phyloP scores from a whole-genome alignment of 768 basidiomycete genomes.

The Pleurotus salmoneostramineus region DNA sequence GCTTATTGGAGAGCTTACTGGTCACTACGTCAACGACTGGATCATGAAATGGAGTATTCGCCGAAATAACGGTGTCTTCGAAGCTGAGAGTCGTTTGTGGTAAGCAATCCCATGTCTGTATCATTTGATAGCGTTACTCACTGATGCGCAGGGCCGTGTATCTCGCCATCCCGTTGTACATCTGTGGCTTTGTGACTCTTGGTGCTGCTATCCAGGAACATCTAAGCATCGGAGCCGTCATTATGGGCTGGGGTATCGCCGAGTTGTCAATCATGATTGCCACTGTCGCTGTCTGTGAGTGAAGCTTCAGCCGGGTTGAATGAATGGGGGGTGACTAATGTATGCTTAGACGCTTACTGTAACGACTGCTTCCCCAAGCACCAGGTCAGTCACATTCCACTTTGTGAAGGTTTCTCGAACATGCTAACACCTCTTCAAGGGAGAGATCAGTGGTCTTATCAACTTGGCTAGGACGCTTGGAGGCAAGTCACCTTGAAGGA shows the following conservation, averaged over 20 bases:
- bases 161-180: constrained; percentile 53
- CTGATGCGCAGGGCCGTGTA: constrained; percentile 48
- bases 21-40: constrained; percentile 51
- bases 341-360: constrained; percentile 28
- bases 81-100: constrained; percentile 61
- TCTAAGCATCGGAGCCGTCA: constrained; percentile 44
- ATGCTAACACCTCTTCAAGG: constrained; percentile 18
- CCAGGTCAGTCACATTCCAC: constrained; percentile 20
- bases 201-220: constrained; percentile 54
- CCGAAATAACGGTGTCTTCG: constrained; percentile 53
- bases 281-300: constrained; percentile 59
- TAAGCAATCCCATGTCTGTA: constrained; percentile 16
- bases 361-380: constrained; percentile 47
- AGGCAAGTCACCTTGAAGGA: constrained; percentile 17
- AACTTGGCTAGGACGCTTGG: constrained; percentile 51
- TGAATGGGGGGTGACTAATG: constrained; percentile 24
- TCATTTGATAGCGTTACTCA: not conserved
- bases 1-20: constrained; percentile 47
- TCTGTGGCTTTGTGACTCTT: constrained; percentile 57
- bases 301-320: constrained; percentile 22
- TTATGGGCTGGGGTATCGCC: constrained; percentile 69
- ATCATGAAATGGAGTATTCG: constrained; percentile 42
- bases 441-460: constrained; percentile 53
- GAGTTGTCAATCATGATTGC: constrained; percentile 53
- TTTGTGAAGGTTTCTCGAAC: not conserved